These are phyloP conservation scores for Arachis hypogaea DNA, from an alignment of 306 rosid species.

Conservation along the genomic window DNA sequence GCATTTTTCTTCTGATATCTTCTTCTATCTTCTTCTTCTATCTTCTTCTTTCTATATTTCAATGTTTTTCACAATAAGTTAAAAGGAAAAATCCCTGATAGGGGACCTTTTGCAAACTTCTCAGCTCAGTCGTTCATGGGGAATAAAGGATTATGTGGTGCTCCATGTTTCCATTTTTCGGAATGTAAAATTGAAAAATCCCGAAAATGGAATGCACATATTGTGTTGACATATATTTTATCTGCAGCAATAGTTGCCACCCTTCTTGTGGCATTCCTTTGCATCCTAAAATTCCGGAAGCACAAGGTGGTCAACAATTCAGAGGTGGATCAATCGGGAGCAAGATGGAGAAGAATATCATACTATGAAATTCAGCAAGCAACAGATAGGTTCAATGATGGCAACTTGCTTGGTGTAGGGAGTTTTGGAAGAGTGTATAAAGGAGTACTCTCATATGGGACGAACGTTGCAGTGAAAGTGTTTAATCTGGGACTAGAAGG, in stretches of 20 bases:
- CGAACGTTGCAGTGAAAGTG: too few species aligned
- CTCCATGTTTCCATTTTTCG: not conserved
- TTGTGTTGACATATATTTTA: not conserved
- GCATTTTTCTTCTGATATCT: too few species aligned
- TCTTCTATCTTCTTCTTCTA: too few species aligned
- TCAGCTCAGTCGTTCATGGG: not conserved
- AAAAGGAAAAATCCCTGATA: not conserved
- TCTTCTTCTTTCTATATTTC: not conserved
- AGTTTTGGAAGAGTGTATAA: not conserved
- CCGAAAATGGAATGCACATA: not conserved
- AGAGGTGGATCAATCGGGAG: not conserved
- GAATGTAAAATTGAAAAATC: not conserved
- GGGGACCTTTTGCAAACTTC: not conserved
- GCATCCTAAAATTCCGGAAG: not conserved
- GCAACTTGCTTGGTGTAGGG: not conserved
- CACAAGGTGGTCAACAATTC: not conserved
- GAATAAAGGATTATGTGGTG: not conserved
- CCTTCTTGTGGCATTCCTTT: not conserved
- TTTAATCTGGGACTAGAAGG: too few species aligned
- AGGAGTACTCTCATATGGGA: too few species aligned
- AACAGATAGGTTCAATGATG: constrained; percentile 1
- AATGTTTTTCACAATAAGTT: not conserved
- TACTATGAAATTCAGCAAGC: not conserved
- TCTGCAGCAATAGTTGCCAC: not conserved
- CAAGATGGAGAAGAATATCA: constrained; percentile 5